Base-by-base conservation (phyloP, 306 rosid species). In the Echinosophora koreensis region DNA sequence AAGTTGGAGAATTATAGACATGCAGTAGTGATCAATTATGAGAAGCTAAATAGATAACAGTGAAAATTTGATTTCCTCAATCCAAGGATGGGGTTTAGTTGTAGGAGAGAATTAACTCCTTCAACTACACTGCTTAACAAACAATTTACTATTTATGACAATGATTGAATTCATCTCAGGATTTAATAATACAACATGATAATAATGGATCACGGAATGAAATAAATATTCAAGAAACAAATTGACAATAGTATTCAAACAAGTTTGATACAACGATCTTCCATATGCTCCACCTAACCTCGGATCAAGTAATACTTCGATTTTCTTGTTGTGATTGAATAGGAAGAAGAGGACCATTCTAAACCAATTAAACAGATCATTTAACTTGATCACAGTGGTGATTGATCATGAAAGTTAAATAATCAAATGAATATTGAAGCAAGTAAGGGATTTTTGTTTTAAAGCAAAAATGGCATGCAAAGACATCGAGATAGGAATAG, bases 211-310 rank as follows among this genome's bases (percentile, higher is more conserved):
- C 3, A 14, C 8, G 38, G 52, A 73, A 44, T 12, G 13, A 52
- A 42, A 42, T 9, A 9, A 6, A 15, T 22, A 14, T n/a, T 12
- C 16, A 10, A 3, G 10, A 30, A 28, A 2, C 28, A 28, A 3
- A 41, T 41, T 41, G 12, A 42, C 9, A 42, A 8, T 41, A 41
- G 47, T 41, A 8, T 41, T 42, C 5, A 77, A 38, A 54, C 60
- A 79, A 16, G 27, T 32, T 63, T 71, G 66, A 44, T 73, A 17
- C 49, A 8, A 46, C 0, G 62, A 46, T 5, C 71, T 22, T 22
- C 22, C n/a, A n/a, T n/a, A n/a, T n/a, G n/a, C n/a, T n/a, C n/a
- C n/a, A n/a, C n/a, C n/a, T n/a, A n/a, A n/a, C 15, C 42, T 58
- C 6, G 22, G 63, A 76, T 70, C 55, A 69, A 12, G 65, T 18